Evolutionary conservation across 2,329 filamentous ascomycete genomes (phyloP).

Genomic region (Colletotrichum tofieldiae): DNA sequence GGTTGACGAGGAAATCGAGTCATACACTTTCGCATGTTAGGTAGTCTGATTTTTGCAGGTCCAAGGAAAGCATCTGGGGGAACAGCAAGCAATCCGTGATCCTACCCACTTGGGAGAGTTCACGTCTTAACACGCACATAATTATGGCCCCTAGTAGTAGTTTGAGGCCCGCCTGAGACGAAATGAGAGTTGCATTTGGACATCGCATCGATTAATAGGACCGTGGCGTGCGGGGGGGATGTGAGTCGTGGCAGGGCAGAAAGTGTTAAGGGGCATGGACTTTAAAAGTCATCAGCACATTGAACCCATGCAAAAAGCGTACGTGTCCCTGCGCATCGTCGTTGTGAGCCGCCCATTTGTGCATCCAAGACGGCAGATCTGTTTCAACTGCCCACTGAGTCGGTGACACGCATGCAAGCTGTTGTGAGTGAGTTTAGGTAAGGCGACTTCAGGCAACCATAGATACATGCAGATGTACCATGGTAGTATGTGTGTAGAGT

Average conservation of each 20-base stretch:
- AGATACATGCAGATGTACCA: neutral
- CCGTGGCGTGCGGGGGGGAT: neutral
- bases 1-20: slow-evolving; percentile 38
- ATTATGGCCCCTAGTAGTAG: slow-evolving; percentile 2
- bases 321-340: slow-evolving; percentile 12
- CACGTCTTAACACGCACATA: slow-evolving; percentile 3
- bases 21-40: slow-evolving; percentile 26
- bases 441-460: neutral
- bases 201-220: neutral
- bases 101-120: slow-evolving; percentile 21
- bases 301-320: neutral
- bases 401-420: slow-evolving; percentile 12
- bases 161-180: neutral
- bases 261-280: slow-evolving; percentile 20
- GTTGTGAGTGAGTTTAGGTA: neutral
- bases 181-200: slow-evolving; percentile 1
- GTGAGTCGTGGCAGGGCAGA: slow-evolving; percentile 19
- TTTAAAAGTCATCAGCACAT: slow-evolving; percentile 9
- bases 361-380: neutral
- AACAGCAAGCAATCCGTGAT: slow-evolving; percentile 38
- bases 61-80: slow-evolving; percentile 25
- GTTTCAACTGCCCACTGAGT: slow-evolving; percentile 33
- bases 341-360: slow-evolving; percentile 2
- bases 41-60: slow-evolving; percentile 32
- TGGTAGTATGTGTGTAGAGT: too few species aligned